Conservation (phyloP, 768 basidiomycete genomes). For the Leucocoprinus birnbaumii region DNA sequence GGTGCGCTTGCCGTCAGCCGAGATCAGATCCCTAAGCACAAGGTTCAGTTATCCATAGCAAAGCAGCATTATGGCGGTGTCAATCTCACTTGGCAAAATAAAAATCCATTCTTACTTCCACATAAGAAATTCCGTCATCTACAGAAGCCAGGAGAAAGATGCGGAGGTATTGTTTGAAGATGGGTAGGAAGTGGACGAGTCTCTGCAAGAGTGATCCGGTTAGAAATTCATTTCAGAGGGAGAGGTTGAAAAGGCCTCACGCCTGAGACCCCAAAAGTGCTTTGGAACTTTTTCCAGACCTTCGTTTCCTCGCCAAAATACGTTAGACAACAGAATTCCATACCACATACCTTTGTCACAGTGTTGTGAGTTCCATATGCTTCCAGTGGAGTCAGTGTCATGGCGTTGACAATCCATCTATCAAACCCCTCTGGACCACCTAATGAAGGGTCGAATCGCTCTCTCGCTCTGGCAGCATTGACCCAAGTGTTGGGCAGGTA, state of each 20-base stretch:
- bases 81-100: conserved; percentile 40
- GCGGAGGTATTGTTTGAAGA: conserved; percentile 58
- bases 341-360: conserved; percentile 63
- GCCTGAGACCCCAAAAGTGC: conserved; percentile 44
- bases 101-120: conserved; percentile 71
- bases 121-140: conserved; percentile 69
- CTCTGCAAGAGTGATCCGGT: conserved; percentile 25
- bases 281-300: conserved; percentile 77
- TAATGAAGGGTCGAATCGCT: conserved; percentile 44
- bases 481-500: conserved; percentile 55
- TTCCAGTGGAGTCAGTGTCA: conserved; percentile 69
- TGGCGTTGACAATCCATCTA: conserved; percentile 52
- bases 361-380: conserved; percentile 76
- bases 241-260: conserved; percentile 30
- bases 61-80: too few relatives aligned
- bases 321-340: too few relatives aligned
- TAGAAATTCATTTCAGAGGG: neutral
- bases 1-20: conserved; percentile 51
- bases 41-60: neutral
- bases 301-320: too few relatives aligned
- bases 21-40: conserved; percentile 47
- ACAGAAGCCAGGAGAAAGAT: conserved; percentile 61
- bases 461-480: conserved; percentile 48
- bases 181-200: conserved; percentile 48
- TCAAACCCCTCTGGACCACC: conserved; percentile 70